phyloP scores from a whole-genome alignment of 306 rosid species.

The Dalbergia oliveri region DNA sequence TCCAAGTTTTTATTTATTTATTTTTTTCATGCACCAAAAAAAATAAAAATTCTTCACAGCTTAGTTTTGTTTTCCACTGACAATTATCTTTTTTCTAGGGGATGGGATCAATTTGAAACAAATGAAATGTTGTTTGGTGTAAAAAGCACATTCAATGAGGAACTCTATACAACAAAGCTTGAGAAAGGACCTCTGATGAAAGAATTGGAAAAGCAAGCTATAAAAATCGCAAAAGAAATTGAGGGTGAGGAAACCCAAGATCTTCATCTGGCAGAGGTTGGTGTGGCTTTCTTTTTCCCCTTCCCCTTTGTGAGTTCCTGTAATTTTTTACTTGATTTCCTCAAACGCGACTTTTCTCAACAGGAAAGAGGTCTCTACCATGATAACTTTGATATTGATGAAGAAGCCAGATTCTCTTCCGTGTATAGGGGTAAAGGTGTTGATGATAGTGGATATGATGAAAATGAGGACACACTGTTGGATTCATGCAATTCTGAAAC shows the following conservation, averaged over 20 bases:
- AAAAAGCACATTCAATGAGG: slow-evolving; percentile 90
- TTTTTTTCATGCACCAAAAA: too few relatives aligned
- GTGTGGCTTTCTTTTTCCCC: slow-evolving; percentile 38
- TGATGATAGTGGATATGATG: slow-evolving; percentile 81
- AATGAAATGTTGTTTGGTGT: slow-evolving; percentile 89
- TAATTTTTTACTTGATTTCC: slow-evolving; percentile 13
- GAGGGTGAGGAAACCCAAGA: slow-evolving; percentile 96
- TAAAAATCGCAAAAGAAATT: slow-evolving; percentile 88
- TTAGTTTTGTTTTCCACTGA: slow-evolving; percentile 25
- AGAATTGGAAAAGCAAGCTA: slow-evolving; percentile 83
- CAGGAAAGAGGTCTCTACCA: slow-evolving; percentile 88
- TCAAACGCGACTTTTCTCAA: slow-evolving; percentile 44
- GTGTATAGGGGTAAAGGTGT: slow-evolving; percentile 74
- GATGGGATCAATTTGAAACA: slow-evolving; percentile 95
- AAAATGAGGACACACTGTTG: slow-evolving; percentile 62
- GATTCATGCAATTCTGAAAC: slow-evolving; percentile 80
- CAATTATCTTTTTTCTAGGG: slow-evolving; percentile 53
- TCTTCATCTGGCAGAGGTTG: slow-evolving; percentile 94
- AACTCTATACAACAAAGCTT: slow-evolving; percentile 89
- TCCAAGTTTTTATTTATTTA: background rate
- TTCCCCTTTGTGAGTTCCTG: slow-evolving; percentile 12
- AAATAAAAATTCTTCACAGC: background rate
- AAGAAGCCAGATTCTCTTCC: slow-evolving; percentile 94
- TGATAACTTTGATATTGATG: slow-evolving; percentile 76
- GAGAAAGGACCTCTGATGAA: slow-evolving; percentile 83